Evolutionary conservation across 306 rosid species (phyloP).

Genomic region (Quercus mongolica): DNA sequence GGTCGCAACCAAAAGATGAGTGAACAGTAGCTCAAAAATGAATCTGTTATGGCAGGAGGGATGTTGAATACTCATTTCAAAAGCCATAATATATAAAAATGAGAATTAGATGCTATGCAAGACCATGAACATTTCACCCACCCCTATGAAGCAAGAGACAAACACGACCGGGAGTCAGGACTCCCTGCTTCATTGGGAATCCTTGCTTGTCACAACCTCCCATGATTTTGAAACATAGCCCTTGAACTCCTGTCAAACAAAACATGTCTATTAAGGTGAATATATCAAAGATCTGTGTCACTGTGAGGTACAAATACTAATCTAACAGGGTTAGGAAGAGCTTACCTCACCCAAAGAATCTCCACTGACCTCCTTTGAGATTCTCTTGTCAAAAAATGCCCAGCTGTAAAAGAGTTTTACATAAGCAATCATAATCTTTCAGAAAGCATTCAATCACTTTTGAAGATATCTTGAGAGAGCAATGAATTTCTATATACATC

Average conservation of each 20-base stretch:
- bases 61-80: too few species aligned
- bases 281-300: background rate
- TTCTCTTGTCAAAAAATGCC: background rate
- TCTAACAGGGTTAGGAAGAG: too few species aligned
- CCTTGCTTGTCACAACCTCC: slow-evolving; percentile 69
- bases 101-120: too few species aligned
- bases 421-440: too few species aligned
- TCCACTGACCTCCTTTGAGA: background rate
- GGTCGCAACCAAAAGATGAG: too few species aligned
- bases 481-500: too few species aligned
- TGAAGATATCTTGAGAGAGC: too few species aligned
- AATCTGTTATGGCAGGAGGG: too few species aligned
- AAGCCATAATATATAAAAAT: too few species aligned
- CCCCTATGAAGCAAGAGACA: slow-evolving; percentile 54
- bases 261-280: background rate
- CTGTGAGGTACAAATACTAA: too few species aligned
- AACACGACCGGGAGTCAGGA: slow-evolving; percentile 52
- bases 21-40: too few species aligned
- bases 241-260: slow-evolving; percentile 40
- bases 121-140: slow-evolving; percentile 2
- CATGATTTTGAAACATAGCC: slow-evolving; percentile 59
- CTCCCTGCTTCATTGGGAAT: slow-evolving; percentile 67
- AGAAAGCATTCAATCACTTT: too few species aligned
- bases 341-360: background rate
- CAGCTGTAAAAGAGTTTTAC: background rate